phyloP scores from a whole-genome alignment of 352 stramenopile species.

The Phytophthora pini region DNA sequence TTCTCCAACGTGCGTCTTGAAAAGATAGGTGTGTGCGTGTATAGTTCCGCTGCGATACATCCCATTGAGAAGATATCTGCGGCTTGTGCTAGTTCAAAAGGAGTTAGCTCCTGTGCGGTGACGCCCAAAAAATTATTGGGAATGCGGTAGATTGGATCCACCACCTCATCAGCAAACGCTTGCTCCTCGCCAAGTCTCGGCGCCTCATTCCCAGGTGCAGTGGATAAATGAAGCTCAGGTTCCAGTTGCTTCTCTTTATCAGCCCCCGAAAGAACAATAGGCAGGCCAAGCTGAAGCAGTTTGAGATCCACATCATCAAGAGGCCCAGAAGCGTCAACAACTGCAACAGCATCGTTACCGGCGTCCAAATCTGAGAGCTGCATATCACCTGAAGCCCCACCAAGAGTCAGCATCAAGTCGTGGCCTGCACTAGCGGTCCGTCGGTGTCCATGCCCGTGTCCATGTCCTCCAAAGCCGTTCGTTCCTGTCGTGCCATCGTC shows the following conservation, averaged over 20 bases:
- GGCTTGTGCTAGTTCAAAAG: constrained; percentile 43
- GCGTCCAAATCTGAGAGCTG: constrained; percentile 54
- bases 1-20: constrained; percentile 50
- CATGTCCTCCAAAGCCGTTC: constrained; percentile 29
- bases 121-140: constrained; percentile 16
- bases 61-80: constrained; percentile 71
- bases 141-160: constrained; percentile 52
- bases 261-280: constrained; percentile 44
- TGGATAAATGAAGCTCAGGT: neutral
- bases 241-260: constrained; percentile 16
- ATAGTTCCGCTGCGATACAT: constrained; percentile 77
- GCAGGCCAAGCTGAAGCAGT: constrained; percentile 57
- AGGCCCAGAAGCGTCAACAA: constrained; percentile 23
- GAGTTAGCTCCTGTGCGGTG: constrained; percentile 23
- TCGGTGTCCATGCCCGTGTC: constrained; percentile 24
- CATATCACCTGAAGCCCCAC: constrained; percentile 30
- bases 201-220: constrained; percentile 5
- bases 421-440: constrained; percentile 36
- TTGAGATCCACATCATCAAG: constrained; percentile 72
- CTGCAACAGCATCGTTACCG: constrained; percentile 8
- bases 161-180: constrained; percentile 44
- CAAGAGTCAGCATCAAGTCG: constrained; percentile 33
- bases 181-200: constrained; percentile 15
- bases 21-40: constrained; percentile 63
- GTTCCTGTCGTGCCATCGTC: constrained; percentile 46